Conservation (phyloP, 1,284 basidiomycete species). For the Tilletia walkeri region DNA sequence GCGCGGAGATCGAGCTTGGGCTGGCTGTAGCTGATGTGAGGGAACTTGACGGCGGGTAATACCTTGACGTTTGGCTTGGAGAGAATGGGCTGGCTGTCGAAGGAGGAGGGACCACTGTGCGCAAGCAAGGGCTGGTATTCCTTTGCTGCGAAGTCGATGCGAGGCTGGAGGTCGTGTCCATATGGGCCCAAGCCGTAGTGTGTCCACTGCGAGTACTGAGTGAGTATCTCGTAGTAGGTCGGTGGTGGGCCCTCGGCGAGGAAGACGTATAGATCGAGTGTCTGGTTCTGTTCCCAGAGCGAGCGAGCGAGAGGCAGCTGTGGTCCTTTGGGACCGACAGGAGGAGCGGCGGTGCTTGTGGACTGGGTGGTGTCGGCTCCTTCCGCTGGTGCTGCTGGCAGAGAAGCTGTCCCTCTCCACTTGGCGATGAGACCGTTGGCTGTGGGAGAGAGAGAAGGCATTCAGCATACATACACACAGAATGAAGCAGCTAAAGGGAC, state of each 20-base stretch:
- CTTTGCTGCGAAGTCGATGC: constrained; percentile 27
- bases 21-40: constrained; percentile 30
- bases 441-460: not conserved
- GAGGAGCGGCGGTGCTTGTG: no score
- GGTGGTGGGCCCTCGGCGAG: constrained; percentile 33
- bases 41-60: constrained; percentile 38
- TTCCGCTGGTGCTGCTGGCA: not conserved
- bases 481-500: not conserved
- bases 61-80: not conserved
- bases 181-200: constrained; percentile 22
- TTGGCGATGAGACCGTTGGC: not conserved
- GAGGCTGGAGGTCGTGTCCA: constrained; percentile 18
- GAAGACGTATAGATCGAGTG: constrained; percentile 66
- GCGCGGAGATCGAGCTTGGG: constrained; percentile 21
- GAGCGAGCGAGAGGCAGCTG: not conserved
- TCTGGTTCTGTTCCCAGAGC: constrained; percentile 58
- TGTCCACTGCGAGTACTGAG: constrained; percentile 34
- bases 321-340: no score
- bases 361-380: no score
- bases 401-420: not conserved
- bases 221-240: constrained; percentile 22
- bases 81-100: not conserved
- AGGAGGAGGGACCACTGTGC: not conserved
- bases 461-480: not conserved
- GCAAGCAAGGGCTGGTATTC: constrained; percentile 21